These are phyloP conservation scores for Adansonia gregorii DNA, from an alignment of 441 rosid species.

Conservation along the genomic window DNA sequence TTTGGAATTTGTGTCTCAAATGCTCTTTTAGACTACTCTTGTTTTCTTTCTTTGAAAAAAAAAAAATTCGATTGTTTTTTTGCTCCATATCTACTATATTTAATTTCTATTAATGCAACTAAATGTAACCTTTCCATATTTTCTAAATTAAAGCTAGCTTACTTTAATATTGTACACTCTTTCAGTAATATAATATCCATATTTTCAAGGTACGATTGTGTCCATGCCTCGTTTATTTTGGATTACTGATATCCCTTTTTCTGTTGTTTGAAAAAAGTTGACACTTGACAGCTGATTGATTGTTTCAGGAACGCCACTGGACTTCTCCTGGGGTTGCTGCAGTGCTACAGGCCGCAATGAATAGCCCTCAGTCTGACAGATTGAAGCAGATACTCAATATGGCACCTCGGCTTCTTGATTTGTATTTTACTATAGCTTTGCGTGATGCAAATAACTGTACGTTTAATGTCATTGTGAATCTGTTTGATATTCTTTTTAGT, in stretches of 20 bases:
- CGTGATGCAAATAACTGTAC: constrained; percentile 76
- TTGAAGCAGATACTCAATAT: constrained; percentile 71
- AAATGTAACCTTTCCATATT: background rate
- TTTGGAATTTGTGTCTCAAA: background rate
- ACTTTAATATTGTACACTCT: background rate
- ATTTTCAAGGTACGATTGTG: background rate
- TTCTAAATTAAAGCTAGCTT: constrained; percentile 8
- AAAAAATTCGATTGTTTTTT: background rate
- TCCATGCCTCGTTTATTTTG: too few relatives aligned
- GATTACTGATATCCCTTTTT: background rate
- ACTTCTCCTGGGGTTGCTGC: constrained; percentile 77
- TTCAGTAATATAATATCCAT: background rate
- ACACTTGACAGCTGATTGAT: constrained; percentile 19
- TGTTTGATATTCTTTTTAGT: background rate
- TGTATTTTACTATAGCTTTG: constrained; percentile 69
- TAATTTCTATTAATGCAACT: background rate
- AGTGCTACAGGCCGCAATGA: constrained; percentile 76
- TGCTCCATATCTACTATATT: background rate
- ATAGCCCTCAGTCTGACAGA: constrained; percentile 69
- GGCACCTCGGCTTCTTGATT: constrained; percentile 77
- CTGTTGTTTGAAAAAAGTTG: background rate
- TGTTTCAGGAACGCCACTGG: constrained; percentile 83
- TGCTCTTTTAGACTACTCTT: background rate
- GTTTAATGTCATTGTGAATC: constrained; percentile 29
- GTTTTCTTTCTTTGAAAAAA: background rate